Percentiles rank a stretch among this genome's conserved stretches.
Conservation (phyloP, 257 asterid genomes). For the Petrea volubilis region DNA sequence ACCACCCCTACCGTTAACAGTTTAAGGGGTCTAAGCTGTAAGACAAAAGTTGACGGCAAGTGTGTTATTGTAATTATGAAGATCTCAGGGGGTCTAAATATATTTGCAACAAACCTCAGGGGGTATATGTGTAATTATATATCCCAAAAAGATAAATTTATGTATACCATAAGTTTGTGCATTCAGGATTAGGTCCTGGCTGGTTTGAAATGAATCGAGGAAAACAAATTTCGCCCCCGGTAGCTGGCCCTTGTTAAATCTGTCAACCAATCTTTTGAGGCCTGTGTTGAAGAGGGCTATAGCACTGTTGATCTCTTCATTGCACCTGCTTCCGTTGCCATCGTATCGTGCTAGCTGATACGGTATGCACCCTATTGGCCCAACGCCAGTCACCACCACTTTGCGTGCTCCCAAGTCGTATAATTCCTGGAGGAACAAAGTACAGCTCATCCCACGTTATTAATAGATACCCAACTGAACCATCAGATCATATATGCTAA, state of each 20-base stretch:
- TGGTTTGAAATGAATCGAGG: slow-evolving; percentile 68
- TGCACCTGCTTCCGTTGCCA: slow-evolving; percentile 75
- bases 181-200: slow-evolving; percentile 57
- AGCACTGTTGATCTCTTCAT: slow-evolving; percentile 84
- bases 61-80: too few species aligned
- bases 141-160: too few species aligned
- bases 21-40: too few species aligned
- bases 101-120: too few species aligned
- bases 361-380: slow-evolving; percentile 89
- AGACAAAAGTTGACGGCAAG: too few species aligned
- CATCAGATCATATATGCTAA: too few species aligned
- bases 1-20: too few species aligned
- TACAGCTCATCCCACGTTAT: too few species aligned
- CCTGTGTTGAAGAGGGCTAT: slow-evolving; percentile 68
- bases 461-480: too few species aligned
- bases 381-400: slow-evolving; percentile 66
- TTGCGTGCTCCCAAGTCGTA: slow-evolving; percentile 82
- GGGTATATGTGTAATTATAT: too few species aligned
- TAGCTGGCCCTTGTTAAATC: slow-evolving; percentile 57
- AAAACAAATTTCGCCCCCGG: slow-evolving; percentile 73
- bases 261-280: slow-evolving; percentile 56
- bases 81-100: too few species aligned
- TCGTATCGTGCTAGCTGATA: slow-evolving; percentile 70
- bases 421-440: slow-evolving; percentile 40
- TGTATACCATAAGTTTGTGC: slow-evolving; percentile 64